phyloP scores from a whole-genome alignment of 75 land plant genomes.

The Cupressus sempervirens region DNA sequence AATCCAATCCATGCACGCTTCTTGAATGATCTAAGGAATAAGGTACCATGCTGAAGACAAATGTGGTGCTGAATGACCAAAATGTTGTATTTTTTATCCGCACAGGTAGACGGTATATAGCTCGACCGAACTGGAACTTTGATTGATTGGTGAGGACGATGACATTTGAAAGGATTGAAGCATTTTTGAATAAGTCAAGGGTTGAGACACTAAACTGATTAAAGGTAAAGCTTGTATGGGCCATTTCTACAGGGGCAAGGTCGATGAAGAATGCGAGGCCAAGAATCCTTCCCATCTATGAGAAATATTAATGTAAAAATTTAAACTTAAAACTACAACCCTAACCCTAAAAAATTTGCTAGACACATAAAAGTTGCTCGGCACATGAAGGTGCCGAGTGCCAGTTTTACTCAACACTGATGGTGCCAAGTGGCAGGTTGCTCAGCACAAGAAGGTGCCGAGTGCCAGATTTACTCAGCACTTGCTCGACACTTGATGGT shows the following conservation, averaged over 20 bases:
- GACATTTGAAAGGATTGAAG: neutral
- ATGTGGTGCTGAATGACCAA: neutral
- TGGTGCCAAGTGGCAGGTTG: no score
- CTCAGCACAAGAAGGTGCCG: no score
- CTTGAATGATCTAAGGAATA: neutral
- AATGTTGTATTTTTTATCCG: neutral
- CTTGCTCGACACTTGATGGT: no score
- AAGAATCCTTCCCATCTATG: neutral
- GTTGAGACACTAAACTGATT: neutral
- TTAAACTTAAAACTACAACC: no score
- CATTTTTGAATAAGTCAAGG: neutral
- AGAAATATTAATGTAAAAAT: no score
- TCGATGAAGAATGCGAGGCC: neutral
- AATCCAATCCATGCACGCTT: slow-evolving; percentile 8
- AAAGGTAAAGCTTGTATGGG: neutral
- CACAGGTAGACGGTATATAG: neutral
- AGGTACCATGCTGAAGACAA: slow-evolving; percentile 11
- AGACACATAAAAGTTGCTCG: no score
- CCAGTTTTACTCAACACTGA: no score
- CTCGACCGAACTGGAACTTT: neutral
- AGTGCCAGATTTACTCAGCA: no score
- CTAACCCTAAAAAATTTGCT: no score
- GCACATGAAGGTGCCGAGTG: no score
- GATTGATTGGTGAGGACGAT: neutral
- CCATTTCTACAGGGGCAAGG: neutral